Base-by-base conservation (phyloP, 2,329 filamentous ascomycete species). In the Hypoxylon sp. region DNA sequence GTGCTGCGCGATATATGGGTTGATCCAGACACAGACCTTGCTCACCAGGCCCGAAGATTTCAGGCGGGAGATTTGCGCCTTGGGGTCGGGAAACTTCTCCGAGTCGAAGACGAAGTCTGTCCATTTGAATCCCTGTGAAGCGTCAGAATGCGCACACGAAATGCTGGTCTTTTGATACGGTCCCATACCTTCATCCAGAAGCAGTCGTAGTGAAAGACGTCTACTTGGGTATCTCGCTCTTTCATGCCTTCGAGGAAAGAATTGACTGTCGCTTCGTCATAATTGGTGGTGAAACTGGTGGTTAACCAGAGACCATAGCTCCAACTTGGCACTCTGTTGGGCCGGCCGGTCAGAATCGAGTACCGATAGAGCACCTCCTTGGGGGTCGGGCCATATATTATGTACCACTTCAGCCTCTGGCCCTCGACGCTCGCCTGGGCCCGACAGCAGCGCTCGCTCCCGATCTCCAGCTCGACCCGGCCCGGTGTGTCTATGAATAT, bases 241-340 rank as follows among this genome's bases (percentile, higher is more conserved):
- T 85, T 85, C 88, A 93, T 92, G 10, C 90, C 90, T 72, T 91
- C 86, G 22, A 93, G 84, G 78, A 93, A 93, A 8, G 84, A 84
- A 50, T 83, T 88, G 27, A 93, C 91, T 0, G 91, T 93, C 20
- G 84, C 78, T 78, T 93, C 91, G 69, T 91, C 89, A 75, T 93
- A 93, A 69, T 88, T 87, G 2, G 91, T 93, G 1, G 90, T 92
- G 79, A 93, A 93, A 68, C 88, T 91, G 13, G 92, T 95, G 61
- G 89, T 93, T 20, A 94, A 84, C 91, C 91, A 94, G 7, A 94
- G 83, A 1, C 91, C 91, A 70, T 90, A 94, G 69, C 90, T 92
- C 92, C 92, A 94, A 30, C 86, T 85, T 0, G 92, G 92, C 1
- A 92, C 86, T 61, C 85, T 85, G 37, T 85, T 86, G 0, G 92